Percentiles rank a stretch among this genome's conserved stretches.
Evolutionary conservation across 306 rosid genomes (phyloP).

Genomic region (Oemleria cerasiformis): DNA sequence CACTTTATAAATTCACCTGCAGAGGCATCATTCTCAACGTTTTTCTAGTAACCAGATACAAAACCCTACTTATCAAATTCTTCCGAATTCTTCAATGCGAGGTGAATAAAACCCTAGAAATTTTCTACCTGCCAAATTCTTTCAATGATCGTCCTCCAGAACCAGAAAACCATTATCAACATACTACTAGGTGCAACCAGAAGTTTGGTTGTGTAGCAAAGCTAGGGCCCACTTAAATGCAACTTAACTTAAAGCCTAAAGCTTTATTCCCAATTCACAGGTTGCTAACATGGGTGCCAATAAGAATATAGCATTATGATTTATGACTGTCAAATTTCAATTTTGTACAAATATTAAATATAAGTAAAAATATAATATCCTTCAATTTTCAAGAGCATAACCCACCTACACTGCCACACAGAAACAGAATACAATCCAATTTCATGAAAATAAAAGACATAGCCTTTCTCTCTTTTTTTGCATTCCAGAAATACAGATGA

Average conservation of each 20-base stretch:
- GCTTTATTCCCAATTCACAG: not conserved
- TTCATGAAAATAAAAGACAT: not conserved
- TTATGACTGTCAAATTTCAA: not conserved
- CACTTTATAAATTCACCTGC: not conserved
- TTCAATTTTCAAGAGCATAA: not conserved
- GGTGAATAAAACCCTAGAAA: not conserved
- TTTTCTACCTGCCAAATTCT: not conserved
- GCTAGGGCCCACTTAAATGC: not conserved
- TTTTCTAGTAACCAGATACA: not conserved
- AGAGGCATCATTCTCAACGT: not conserved
- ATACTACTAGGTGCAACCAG: no score
- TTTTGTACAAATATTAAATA: not conserved
- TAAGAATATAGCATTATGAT: not conserved
- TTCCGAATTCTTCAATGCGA: not conserved
- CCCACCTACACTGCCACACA: not conserved
- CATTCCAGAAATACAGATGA: not conserved
- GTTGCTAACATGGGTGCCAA: not conserved
- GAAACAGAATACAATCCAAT: not conserved
- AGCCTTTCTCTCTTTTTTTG: not conserved
- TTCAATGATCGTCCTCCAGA: not conserved
- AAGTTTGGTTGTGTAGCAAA: not conserved
- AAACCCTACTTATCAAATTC: not conserved
- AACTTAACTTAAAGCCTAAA: not conserved
- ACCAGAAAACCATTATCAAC: not conserved
- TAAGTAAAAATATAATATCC: not conserved